Evolutionary conservation across 2,329 filamentous ascomycete species (phyloP), one percentile per base, ranked within the genome.

Genomic region (Xylaria sp.): DNA sequence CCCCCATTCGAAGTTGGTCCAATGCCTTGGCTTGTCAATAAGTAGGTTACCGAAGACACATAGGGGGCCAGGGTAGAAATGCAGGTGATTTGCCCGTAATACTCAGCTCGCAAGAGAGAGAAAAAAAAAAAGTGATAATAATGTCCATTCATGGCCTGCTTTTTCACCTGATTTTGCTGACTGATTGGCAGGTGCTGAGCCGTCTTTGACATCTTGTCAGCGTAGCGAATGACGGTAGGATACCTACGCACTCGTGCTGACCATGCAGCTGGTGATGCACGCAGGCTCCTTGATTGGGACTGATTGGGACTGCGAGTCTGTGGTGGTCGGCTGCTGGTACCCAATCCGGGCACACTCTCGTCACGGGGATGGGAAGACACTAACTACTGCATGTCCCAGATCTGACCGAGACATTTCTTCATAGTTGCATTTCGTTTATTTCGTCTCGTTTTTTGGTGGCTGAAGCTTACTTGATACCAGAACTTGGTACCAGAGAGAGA

Each of bases 361-460:
- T 66, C 66, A 69, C 64, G 63, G 54, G 55, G 51, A 69, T 61
- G 54, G 70, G 66, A 64, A 55, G 71, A 68, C 73, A 64, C 23
- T 74, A 70, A 73, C 69, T 66, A 66, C 66, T 74, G 74, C 72
- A 73, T 75, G 74, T 76, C 69, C 74, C 72, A 77, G 74, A 77
- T 77, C 75, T 75, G 73, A 76, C 74, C 74, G 73, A 76, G 74
- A 77, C 75, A 75, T 69, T 51, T 67, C 68, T 71, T 68, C 70
- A 69, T 71, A 69, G 66, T 71, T 72, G 61, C 65, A 65, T 68
- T 50, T 55, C 53, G 23, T 66, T 54, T 57, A 29, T 29, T 48
- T 50, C 21, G 44, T 23, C 44, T 23, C 21, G 21, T 61, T 61
- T 58, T 51, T 66, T 42, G 58, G 67, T 69, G 60, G 69, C 67